Base-by-base conservation (phyloP, 805 yeast genomes). In the Monosporozyma siamensis region DNA sequence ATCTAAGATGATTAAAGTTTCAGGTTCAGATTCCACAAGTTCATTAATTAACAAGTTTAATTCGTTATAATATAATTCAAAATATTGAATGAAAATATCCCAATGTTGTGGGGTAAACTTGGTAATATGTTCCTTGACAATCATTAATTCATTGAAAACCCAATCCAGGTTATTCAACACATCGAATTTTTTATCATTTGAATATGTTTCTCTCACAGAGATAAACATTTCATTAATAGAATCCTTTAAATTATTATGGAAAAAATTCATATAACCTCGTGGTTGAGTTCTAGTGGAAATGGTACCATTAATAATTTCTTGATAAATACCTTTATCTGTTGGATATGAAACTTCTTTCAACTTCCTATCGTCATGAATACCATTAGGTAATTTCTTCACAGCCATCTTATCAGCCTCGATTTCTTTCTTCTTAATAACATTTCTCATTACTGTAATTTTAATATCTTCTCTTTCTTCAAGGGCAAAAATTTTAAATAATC, bases 391-490 rank as follows among this genome's bases (percentile, higher is more conserved):
- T 40, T 61, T 61, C 43, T 47, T 55, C 7, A 58, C 48, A 11
- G 52, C 55, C 3, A 53, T 45, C 31, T 54, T 54, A 34, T 57
- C 60, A n/a, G 48, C 31, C 32, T 57, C 62, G 6, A 54, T 42
- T 40, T 60, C 63, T 35, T 57, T 55, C 45, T 61, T 59, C 37
- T 52, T 58, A 43, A 52, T 43, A 48, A 63, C 52, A 41, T 56
- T 54, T 43, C 65, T 53, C 4, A 66, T 55, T 1, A 66, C 61
- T 6, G 55, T 57, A 18, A 68, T 70, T 40, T 80, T 78, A 46
- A 78, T 60, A 55, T 92, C 98, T 54, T 85, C 87, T 23, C 73
- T 68, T 49, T 82, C 85, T 61, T 92, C 98, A 48, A 67, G 71
- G 48, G 88, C 94, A 34, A 92, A 69, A 14, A 92, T 75, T 49